phyloP scores from a whole-genome alignment of 257 asterid species.

The Phtheirospermum japonicum region DNA sequence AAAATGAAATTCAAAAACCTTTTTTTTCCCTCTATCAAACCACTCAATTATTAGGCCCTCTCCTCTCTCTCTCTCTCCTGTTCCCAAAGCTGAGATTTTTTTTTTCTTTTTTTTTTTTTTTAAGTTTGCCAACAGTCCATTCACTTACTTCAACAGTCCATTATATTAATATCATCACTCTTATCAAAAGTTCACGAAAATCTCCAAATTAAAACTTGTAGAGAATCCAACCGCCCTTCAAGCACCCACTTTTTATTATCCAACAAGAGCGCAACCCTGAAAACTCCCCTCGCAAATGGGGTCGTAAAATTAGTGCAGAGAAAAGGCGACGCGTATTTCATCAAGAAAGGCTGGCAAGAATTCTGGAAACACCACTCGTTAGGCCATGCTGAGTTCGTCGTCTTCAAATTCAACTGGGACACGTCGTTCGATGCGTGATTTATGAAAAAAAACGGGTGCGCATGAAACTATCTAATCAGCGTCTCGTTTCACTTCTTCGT shows the following conservation, averaged over 20 bases:
- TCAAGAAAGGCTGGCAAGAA: slow-evolving; percentile 25
- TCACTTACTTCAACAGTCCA: too few relatives aligned
- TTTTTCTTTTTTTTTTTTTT: too few relatives aligned
- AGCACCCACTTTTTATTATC: slow-evolving; percentile 21
- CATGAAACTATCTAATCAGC: not conserved
- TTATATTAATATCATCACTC: too few relatives aligned
- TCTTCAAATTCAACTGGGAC: slow-evolving; percentile 34
- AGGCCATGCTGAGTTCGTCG: slow-evolving; percentile 8
- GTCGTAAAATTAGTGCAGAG: not conserved
- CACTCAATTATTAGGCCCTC: too few relatives aligned
- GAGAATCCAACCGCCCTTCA: slow-evolving; percentile 30
- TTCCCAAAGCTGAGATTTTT: too few relatives aligned
- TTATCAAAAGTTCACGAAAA: too few relatives aligned
- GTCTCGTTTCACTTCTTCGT: slow-evolving; percentile 13
- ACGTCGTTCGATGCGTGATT: slow-evolving; percentile 34
- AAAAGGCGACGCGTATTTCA: not conserved
- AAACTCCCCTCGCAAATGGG: slow-evolving; percentile 26
- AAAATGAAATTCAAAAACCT: not conserved
- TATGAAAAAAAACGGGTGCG: not conserved
- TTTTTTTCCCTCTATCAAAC: too few relatives aligned
- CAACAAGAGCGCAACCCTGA: slow-evolving; percentile 5
- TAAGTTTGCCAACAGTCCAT: too few relatives aligned
- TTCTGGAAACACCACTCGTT: slow-evolving; percentile 25
- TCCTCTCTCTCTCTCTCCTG: too few relatives aligned
- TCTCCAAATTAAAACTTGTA: not conserved